Base-by-base conservation (phyloP, 768 basidiomycete species). In the Xerocomellus chrysenteron region DNA sequence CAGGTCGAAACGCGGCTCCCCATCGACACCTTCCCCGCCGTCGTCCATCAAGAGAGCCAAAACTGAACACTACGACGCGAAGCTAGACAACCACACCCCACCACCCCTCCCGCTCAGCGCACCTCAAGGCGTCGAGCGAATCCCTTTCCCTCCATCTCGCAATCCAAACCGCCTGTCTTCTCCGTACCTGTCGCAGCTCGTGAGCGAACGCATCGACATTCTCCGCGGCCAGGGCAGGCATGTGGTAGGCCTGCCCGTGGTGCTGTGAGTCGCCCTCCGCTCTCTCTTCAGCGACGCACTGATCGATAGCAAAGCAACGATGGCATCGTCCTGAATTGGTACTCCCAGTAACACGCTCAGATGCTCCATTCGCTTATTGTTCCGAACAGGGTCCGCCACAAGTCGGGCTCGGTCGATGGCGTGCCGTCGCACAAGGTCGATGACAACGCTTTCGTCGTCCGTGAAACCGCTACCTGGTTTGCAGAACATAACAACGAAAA, bases 301-400 rank as follows among this genome's bases (percentile, higher is more conserved):
- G 42, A 69, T 50, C 41, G 28, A 19, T 35, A 43, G 32, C 17
- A 49, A 45, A 70, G 70, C 9, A 66, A 62, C 41, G 70, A 73
- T 21, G 64, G 68, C 2, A 67, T 72, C 26, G 48, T 65, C 41
- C 39, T 72, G 45, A 68, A 70, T 53, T 73, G 72, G 72, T 67
- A 65, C 44, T 46, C 46, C 35, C 14, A 46, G 11, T 47, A 26
- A 40, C 42, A 37, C 33, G 5, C 17, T 45, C 51, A 19, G 11
- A 36, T 32, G 28, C 14, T 50, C 16, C 54, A 49, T 43, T 33
- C 24, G 12, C 51, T 67, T 10, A 71, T 41, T n/a, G 8, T 32
- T 33, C 33, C 48, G 35, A 45, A 50, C 54, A 67, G 63, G 67
- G 57, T 67, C 19, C 56, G 54, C 47, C 41, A 53, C 32, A 35